phyloP scores from a whole-genome alignment of 2,329 filamentous ascomycete genomes.

The Colletotrichum sp. region DNA sequence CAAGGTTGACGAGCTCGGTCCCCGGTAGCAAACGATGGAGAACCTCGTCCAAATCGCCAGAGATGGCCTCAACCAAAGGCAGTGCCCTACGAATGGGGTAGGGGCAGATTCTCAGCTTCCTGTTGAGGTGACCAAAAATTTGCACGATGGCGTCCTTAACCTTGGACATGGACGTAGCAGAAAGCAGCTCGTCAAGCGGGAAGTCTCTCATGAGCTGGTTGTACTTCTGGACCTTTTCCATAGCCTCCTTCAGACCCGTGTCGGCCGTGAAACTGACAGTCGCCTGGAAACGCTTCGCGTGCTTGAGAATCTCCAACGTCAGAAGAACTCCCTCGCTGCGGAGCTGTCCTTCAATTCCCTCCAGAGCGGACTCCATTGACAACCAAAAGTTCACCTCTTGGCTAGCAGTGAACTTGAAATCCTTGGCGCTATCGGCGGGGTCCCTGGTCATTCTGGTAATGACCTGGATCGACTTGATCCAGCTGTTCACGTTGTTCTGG shows the following conservation, averaged over 20 bases:
- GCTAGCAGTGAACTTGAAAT: conserved; percentile 71
- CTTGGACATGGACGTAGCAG: conserved; percentile 86
- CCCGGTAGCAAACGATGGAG: conserved; percentile 87
- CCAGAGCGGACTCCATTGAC: conserved; percentile 92
- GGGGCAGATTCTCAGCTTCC: conserved; percentile 94
- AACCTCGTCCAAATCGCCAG: conserved; percentile 85
- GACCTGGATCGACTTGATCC: conserved; percentile 98
- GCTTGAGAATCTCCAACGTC: conserved; percentile 92
- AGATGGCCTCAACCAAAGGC: conserved; percentile 95
- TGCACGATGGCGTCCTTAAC: conserved; percentile 86
- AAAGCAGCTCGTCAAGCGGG: conserved; percentile 90
- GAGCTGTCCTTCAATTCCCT: conserved; percentile 89
- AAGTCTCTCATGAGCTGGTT: conserved; percentile 99
- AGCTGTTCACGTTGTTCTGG: conserved; percentile 91
- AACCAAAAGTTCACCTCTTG: conserved; percentile 99
- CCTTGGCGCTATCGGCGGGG: conserved; percentile 61
- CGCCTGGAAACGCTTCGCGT: conserved; percentile 97
- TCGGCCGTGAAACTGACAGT: conserved; percentile 97
- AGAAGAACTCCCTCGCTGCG: conserved; percentile 86
- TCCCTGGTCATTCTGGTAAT: conserved; percentile 96
- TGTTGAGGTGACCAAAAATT: conserved; percentile 95
- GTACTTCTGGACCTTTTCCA: conserved; percentile 96
- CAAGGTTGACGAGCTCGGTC: conserved; percentile 86
- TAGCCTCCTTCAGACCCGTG: conserved; percentile 93
- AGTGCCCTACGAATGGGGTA: conserved; percentile 93